phyloP scores from a whole-genome alignment of 306 rosid genomes.

The Ochetophila trinervis region DNA sequence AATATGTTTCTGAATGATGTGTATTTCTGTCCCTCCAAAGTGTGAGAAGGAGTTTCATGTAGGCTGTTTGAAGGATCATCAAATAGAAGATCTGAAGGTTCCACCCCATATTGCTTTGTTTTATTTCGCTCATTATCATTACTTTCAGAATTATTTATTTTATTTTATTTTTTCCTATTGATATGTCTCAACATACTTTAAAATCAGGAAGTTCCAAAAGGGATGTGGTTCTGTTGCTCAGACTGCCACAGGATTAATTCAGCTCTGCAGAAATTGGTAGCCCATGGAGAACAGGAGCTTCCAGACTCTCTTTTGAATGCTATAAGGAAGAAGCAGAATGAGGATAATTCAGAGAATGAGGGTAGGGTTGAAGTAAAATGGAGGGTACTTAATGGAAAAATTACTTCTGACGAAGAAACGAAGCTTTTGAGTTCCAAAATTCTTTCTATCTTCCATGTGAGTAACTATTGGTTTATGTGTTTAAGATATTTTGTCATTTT shows the following conservation, averaged over 20 bases:
- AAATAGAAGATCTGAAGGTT: conserved; percentile 59
- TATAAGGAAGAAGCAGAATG: conserved; percentile 45
- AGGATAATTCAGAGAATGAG: conserved; percentile 30
- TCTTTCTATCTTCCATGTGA: conserved; percentile 64
- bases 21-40: conserved; percentile 28
- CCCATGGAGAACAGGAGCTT: conserved; percentile 44
- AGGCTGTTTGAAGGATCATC: conserved; percentile 70
- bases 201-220: conserved; percentile 67
- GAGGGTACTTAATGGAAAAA: conserved; percentile 68
- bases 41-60: conserved; percentile 84
- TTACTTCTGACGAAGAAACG: conserved; percentile 36
- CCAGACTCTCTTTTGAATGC: conserved; percentile 43
- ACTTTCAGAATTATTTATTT: conserved; percentile 1
- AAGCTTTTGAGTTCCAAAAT: conserved; percentile 54
- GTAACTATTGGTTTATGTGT: conserved; percentile 12
- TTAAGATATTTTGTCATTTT: neutral
- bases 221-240: conserved; percentile 67
- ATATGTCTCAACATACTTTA: conserved; percentile 3
- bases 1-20: neutral
- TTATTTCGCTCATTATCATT: neutral
- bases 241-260: conserved; percentile 44
- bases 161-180: neutral
- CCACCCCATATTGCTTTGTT: neutral
- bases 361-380: conserved; percentile 52
- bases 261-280: conserved; percentile 47